Evolutionary conservation across 2,329 filamentous ascomycete species (phyloP).

Genomic region (Aspergillus candidus): DNA sequence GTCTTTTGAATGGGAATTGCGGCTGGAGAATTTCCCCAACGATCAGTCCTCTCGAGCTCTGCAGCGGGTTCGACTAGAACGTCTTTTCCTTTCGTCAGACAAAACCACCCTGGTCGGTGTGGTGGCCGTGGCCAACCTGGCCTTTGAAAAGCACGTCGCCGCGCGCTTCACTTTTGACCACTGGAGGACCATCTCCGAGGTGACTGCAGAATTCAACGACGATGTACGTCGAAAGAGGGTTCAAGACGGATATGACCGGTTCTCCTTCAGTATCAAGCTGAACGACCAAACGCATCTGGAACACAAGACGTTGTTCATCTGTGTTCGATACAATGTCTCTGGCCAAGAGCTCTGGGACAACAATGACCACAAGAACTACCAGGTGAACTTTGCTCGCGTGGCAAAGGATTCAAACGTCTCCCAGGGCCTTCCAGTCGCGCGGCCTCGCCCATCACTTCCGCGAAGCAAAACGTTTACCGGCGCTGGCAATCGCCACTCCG

Average conservation of each 20-base stretch:
- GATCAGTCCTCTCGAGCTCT: conserved; percentile 56
- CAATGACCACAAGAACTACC: conserved; percentile 80
- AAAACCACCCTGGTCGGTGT: conserved; percentile 81
- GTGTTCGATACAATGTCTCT: conserved; percentile 77
- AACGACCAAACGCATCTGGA: conserved; percentile 88
- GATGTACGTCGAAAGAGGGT: conserved; percentile 63
- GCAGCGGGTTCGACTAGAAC: conserved; percentile 69
- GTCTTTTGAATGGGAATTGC: conserved; percentile 80
- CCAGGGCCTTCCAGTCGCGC: conserved; percentile 35
- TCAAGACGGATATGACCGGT: conserved; percentile 70
- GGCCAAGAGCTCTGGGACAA: conserved; percentile 94
- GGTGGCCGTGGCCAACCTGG: conserved; percentile 77
- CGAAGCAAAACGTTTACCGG: conserved; percentile 58
- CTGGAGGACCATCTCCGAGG: conserved; percentile 97
- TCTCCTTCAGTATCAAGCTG: conserved; percentile 90
- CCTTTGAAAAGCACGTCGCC: conserved; percentile 83
- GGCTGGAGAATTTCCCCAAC: conserved; percentile 73
- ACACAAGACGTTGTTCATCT: conserved; percentile 86
- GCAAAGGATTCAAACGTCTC: conserved; percentile 49
- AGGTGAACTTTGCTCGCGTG: conserved; percentile 87
- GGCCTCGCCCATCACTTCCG: conserved; percentile 53
- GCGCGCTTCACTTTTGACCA: conserved; percentile 94
- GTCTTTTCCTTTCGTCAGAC: conserved; percentile 79
- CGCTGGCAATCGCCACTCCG: conserved; percentile 46
- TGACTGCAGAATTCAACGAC: conserved; percentile 78